These are phyloP conservation scores for Daedalea quercina DNA, from an alignment of 768 basidiomycete genomes.

Conservation along the genomic window DNA sequence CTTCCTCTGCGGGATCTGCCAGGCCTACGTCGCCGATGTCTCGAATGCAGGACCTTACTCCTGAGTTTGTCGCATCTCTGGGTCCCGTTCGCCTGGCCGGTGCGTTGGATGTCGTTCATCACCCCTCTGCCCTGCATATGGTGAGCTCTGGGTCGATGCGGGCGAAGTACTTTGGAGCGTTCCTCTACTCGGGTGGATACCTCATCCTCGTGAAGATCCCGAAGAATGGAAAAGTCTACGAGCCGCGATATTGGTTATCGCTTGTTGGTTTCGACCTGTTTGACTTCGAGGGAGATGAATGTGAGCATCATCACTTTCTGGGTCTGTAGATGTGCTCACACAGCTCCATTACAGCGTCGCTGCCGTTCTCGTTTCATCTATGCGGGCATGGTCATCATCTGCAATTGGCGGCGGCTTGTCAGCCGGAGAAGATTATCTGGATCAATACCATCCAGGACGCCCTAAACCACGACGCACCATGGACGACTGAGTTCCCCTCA, in stretches of 20 bases:
- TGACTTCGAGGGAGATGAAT: slow-evolving; percentile 65
- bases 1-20: slow-evolving; percentile 2
- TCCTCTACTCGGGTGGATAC: slow-evolving; percentile 84
- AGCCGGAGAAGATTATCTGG: slow-evolving; percentile 85
- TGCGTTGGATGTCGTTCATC: slow-evolving; percentile 82
- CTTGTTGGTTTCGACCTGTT: slow-evolving; percentile 65
- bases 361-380: slow-evolving; percentile 74
- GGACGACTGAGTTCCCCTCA: slow-evolving; percentile 56
- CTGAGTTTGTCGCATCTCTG: slow-evolving; percentile 64
- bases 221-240: slow-evolving; percentile 71
- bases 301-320: slow-evolving; percentile 40
- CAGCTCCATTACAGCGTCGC: slow-evolving; percentile 43
- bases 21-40: background rate
- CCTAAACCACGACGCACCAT: slow-evolving; percentile 26
- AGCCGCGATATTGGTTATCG: slow-evolving; percentile 85
- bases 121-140: slow-evolving; percentile 29
- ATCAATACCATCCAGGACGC: slow-evolving; percentile 57
- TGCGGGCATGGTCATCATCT: slow-evolving; percentile 65
- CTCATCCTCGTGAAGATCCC: slow-evolving; percentile 81
- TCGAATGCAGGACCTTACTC: slow-evolving; percentile 26
- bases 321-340: background rate
- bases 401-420: slow-evolving; percentile 82
- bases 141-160: slow-evolving; percentile 33
- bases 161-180: slow-evolving; percentile 79
- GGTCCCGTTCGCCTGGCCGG: slow-evolving; percentile 79